Evolutionary conservation across 2,329 filamentous ascomycete species (phyloP).

Genomic region (Cladosporium oxysporum): DNA sequence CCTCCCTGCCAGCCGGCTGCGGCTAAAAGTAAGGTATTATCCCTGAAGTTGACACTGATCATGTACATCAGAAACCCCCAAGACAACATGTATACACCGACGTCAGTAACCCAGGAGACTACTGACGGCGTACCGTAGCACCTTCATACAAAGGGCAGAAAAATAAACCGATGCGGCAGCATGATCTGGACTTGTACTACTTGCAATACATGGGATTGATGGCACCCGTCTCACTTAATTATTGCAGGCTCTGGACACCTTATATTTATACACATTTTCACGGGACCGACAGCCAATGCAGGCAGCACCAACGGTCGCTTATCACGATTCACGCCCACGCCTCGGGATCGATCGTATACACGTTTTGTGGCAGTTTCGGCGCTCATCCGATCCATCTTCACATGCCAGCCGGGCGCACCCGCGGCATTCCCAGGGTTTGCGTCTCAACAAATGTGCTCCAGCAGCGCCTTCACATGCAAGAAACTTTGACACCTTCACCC

Average conservation of each 20-base stretch:
- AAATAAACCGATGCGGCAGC: neutral
- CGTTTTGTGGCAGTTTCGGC: neutral
- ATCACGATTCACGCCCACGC: neutral
- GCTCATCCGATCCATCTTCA: neutral
- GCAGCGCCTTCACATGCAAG: slow-evolving; percentile 15
- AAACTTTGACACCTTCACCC: slow-evolving; percentile 10
- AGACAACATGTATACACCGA: neutral
- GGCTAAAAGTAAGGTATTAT: neutral
- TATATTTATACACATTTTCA: neutral
- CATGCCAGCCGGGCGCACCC: slow-evolving; percentile 13
- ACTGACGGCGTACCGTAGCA: neutral
- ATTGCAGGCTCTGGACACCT: neutral
- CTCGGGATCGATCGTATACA: neutral
- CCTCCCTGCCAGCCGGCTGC: neutral
- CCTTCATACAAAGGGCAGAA: neutral
- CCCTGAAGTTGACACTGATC: neutral
- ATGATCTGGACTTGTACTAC: neutral
- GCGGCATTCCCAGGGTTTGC: slow-evolving; percentile 15
- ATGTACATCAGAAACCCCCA: neutral
- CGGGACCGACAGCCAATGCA: neutral
- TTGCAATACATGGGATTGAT: neutral
- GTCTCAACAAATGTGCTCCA: slow-evolving; percentile 9
- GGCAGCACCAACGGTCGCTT: neutral
- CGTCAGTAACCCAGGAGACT: neutral
- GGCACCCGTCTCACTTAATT: neutral